Conservation (phyloP, 1,139 yeast genomes). For the Hansenula anomala region DNA sequence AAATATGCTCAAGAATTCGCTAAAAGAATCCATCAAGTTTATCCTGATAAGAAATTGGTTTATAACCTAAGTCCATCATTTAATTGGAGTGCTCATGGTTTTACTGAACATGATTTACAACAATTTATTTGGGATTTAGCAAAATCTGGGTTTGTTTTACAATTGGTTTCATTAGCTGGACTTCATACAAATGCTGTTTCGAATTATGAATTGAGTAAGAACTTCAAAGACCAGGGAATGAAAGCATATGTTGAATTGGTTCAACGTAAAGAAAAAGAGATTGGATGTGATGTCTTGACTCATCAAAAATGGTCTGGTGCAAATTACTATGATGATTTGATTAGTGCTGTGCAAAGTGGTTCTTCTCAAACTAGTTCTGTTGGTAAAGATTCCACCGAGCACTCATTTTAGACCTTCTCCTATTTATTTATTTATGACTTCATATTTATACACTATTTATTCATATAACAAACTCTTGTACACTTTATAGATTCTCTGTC, state of each 20-base stretch:
- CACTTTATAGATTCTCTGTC: too few species aligned
- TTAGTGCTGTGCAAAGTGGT: conserved; percentile 40
- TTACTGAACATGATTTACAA: conserved; percentile 37
- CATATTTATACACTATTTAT: too few species aligned
- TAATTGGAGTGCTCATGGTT: conserved; percentile 56
- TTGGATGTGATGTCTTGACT: conserved; percentile 47
- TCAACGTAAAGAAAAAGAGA: conserved; percentile 39
- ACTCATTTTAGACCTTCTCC: conserved; percentile 2
- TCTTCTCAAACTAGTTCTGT: conserved; percentile 39
- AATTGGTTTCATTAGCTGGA: conserved; percentile 52
- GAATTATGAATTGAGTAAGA: conserved; percentile 42
- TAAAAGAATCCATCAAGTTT: conserved; percentile 35
- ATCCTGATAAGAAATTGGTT: conserved; percentile 52
- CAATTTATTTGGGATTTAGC: conserved; percentile 51
- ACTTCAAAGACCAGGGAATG: conserved; percentile 49
- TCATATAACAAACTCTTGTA: too few species aligned
- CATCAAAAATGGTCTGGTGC: conserved; percentile 63
- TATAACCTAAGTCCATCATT: conserved; percentile 56
- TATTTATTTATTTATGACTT: too few species aligned
- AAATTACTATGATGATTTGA: conserved; percentile 42
- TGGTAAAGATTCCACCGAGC: conserved; percentile 45
- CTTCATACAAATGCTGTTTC: conserved; percentile 46
- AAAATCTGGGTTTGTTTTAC: conserved; percentile 48
- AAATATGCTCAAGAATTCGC: conserved; percentile 48
- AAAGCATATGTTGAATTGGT: conserved; percentile 49